Conservation (phyloP, 352 stramenopile species). For the Phytopythium litorale region DNA sequence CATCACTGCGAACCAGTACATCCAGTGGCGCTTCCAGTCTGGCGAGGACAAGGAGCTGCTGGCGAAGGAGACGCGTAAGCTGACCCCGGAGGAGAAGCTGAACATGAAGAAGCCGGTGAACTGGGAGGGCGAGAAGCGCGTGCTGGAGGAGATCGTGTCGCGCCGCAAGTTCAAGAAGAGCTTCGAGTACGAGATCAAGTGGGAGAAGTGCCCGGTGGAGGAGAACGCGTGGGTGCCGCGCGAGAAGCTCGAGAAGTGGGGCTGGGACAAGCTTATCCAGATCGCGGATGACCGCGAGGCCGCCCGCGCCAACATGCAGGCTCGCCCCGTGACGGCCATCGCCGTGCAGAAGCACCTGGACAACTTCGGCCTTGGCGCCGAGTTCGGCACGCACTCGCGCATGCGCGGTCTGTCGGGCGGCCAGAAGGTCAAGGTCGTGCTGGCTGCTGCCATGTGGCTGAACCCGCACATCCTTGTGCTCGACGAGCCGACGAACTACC, state of each 20-base stretch:
- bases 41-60: conserved; percentile 90
- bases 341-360: conserved; percentile 97
- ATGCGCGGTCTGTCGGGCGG: conserved; percentile 97
- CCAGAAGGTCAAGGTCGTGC: conserved; percentile 99
- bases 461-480: conserved; percentile 95
- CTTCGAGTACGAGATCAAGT: conserved; percentile 98
- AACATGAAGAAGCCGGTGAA: conserved; percentile 94
- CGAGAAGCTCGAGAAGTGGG: conserved; percentile 96
- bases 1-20: conserved; percentile 94
- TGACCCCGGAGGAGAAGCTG: conserved; percentile 92
- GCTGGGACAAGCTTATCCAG: conserved; percentile 96
- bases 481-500: conserved; percentile 96
- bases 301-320: conserved; percentile 90
- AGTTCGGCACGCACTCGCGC: conserved; percentile 97
- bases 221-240: conserved; percentile 95
- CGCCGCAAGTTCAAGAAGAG: conserved; percentile 93
- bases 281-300: conserved; percentile 95
- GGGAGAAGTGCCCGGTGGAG: conserved; percentile 91
- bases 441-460: conserved; percentile 96
- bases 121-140: conserved; percentile 90
- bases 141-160: conserved; percentile 89
- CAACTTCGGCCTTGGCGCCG: conserved; percentile 94
- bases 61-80: conserved; percentile 90
- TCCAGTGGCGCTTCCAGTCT: conserved; percentile 96
- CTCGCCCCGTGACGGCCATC: conserved; percentile 91